Evolutionary conservation across 495 filamentous ascomycete species (phyloP).

Genomic region (Extremus antarcticus): DNA sequence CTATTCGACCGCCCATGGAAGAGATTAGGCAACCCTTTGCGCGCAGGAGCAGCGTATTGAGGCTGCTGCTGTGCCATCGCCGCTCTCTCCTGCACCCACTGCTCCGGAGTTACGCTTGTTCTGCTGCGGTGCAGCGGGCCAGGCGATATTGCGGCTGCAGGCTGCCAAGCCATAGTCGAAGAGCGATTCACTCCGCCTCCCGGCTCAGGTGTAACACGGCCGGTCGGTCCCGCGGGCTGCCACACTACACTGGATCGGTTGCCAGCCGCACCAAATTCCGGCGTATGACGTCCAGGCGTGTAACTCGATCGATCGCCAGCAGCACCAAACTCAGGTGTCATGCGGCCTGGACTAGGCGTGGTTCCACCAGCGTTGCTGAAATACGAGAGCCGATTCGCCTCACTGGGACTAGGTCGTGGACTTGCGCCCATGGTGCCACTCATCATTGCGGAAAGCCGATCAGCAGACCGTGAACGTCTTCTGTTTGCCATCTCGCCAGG

Average conservation of each 20-base stretch:
- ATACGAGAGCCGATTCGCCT: conserved; percentile 16
- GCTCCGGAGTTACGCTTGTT: conserved; percentile 50
- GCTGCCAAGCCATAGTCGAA: conserved; percentile 79
- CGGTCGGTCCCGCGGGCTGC: background rate
- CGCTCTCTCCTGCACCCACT: conserved; percentile 73
- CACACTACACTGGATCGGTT: background rate
- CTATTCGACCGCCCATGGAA: conserved; percentile 10
- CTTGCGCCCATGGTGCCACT: background rate
- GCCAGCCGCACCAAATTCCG: background rate
- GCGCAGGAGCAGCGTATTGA: conserved; percentile 5
- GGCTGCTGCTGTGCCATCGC: conserved; percentile 44
- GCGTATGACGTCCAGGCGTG: background rate
- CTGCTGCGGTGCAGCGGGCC: conserved; percentile 12
- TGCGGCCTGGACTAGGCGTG: conserved; percentile 9
- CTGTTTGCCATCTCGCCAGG: conserved; percentile 23
- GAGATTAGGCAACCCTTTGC: conserved; percentile 6
- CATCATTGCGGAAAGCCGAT: conserved; percentile 7
- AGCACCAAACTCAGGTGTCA: background rate
- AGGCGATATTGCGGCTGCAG: conserved; percentile 32
- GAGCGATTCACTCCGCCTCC: too few relatives aligned
- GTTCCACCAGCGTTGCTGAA: conserved; percentile 8
- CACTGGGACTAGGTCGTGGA: conserved; percentile 8
- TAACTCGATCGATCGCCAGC: conserved; percentile 12
- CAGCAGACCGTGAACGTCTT: conserved; percentile 18
- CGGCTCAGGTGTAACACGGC: background rate